These are phyloP conservation scores for Curvularia spicifera DNA, from an alignment of 2,329 filamentous ascomycete genomes.

Conservation along the genomic window DNA sequence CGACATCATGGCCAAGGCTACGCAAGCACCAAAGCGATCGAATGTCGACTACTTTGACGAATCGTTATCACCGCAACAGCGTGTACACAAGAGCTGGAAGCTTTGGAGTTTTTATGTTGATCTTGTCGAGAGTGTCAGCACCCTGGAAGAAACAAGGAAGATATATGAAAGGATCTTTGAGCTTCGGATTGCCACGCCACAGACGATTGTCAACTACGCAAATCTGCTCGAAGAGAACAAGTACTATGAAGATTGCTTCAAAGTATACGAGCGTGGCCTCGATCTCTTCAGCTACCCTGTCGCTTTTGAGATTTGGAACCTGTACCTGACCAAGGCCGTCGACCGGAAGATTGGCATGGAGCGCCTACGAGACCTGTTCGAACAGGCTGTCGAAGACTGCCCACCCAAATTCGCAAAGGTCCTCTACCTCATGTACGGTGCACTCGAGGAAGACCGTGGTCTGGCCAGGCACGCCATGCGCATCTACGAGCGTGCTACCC, in stretches of 20 bases:
- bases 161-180: conserved; percentile 98
- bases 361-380: conserved; percentile 89
- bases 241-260: conserved; percentile 98
- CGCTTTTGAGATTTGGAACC: conserved; percentile 97
- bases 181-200: conserved; percentile 94
- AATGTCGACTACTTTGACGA: conserved; percentile 99
- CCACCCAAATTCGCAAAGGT: conserved; percentile 96
- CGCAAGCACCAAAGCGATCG: conserved; percentile 95
- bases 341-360: conserved; percentile 97
- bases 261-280: conserved; percentile 91
- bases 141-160: conserved; percentile 87
- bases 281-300: conserved; percentile 99
- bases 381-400: conserved; percentile 93
- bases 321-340: conserved; percentile 96
- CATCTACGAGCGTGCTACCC: conserved; percentile 96
- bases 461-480: conserved; percentile 97
- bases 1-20: conserved; percentile 95
- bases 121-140: conserved; percentile 91
- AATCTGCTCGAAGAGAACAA: conserved; percentile 92
- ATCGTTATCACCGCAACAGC: conserved; percentile 87
- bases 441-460: conserved; percentile 92
- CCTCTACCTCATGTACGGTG: conserved; percentile 97
- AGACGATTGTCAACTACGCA: conserved; percentile 98
- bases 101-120: conserved; percentile 99
- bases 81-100: conserved; percentile 99